Evolutionary conservation across 2,329 filamentous ascomycete genomes (phyloP), one percentile per base, ranked within the genome.

Genomic region (Hypoxylon sp.): DNA sequence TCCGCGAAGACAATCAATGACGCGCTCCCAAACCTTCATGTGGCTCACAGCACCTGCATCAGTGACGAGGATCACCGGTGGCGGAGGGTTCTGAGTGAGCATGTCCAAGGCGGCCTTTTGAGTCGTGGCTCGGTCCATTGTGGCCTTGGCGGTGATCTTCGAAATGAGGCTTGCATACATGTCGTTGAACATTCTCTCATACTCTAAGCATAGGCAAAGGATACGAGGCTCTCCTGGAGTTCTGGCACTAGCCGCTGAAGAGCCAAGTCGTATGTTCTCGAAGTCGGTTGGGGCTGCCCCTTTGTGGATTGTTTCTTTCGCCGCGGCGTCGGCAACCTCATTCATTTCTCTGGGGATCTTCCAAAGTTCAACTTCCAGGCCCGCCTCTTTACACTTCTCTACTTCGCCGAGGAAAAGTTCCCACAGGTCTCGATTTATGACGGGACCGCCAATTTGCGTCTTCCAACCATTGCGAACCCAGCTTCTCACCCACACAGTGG

Each of bases 291-390:
- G 46, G 46, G 22, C 22, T 27, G 20, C 8, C 17, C 25, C 46
- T 13, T 27, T 49, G 20, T 27, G 10, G 46, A 49, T 49, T 49
- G 46, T 49, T 30, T 49, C 49, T 33, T 75, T 77, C 10, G 76
- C 76, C 56, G 77, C 79, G 2, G 56, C 68, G 72, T 86, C 83
- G 0, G 85, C 85, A 35, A 73, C 66, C 0, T 31, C 55, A 70
- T 87, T 88, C 74, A 70, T 80, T 13, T 81, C 77, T 40, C 81
- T 78, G 2, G 81, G 80, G 35, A 88, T 84, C 53, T 72, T 77
- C 85, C 85, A 88, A 70, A 88, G 82, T 42, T 78, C 67, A n/a
- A 87, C 75, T 6, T 71, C 61, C 25, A 85, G 40, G 0, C 80
- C 80, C 0, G 54, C 0, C 0, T 74, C 70, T 2, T 77, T 25